Evolutionary conservation across 2,329 filamentous ascomycete species (phyloP).

Genomic region (Leptosphaerulina australis): DNA sequence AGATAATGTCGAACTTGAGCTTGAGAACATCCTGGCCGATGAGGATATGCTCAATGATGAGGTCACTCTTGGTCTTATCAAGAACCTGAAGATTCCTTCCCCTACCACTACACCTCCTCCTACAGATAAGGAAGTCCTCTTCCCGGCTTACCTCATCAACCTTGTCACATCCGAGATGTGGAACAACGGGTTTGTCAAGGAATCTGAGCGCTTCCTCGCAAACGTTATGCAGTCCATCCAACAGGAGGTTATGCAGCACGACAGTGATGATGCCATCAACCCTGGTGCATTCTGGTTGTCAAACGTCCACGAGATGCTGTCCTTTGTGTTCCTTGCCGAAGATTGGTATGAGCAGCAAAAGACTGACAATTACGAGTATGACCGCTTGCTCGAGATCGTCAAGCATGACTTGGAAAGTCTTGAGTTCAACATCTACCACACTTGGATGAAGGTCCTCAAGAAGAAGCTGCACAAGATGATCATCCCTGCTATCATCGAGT

Average conservation of each 20-base stretch:
- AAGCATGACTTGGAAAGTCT: constrained; percentile 98
- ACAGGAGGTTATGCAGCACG: constrained; percentile 98
- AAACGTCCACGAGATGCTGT: constrained; percentile 99
- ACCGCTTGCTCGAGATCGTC: constrained; percentile 95
- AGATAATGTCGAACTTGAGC: constrained; percentile 92
- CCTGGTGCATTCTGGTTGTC: constrained; percentile 98
- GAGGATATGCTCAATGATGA: constrained; percentile 97
- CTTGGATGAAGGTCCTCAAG: constrained; percentile 99
- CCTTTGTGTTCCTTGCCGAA: constrained; percentile 97
- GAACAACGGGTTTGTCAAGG: constrained; percentile 99
- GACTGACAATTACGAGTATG: constrained; percentile 99
- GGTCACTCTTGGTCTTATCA: constrained; percentile 93
- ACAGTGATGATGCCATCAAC: constrained; percentile 96
- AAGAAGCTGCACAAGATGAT: constrained; percentile 99
- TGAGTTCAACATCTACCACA: constrained; percentile 99
- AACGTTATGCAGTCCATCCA: constrained; percentile 99
- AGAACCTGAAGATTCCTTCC: constrained; percentile 93
- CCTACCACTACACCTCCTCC: constrained; percentile 86
- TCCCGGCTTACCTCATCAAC: constrained; percentile 98
- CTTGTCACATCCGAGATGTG: constrained; percentile 99
- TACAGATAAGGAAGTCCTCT: constrained; percentile 97
- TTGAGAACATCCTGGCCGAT: constrained; percentile 90
- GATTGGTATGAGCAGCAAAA: constrained; percentile 99
- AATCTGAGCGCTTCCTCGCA: constrained; percentile 96
- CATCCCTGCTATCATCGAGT: constrained; percentile 98